Base-by-base conservation (phyloP, 1,284 basidiomycete genomes). In the Wallemia mellicola region DNA sequence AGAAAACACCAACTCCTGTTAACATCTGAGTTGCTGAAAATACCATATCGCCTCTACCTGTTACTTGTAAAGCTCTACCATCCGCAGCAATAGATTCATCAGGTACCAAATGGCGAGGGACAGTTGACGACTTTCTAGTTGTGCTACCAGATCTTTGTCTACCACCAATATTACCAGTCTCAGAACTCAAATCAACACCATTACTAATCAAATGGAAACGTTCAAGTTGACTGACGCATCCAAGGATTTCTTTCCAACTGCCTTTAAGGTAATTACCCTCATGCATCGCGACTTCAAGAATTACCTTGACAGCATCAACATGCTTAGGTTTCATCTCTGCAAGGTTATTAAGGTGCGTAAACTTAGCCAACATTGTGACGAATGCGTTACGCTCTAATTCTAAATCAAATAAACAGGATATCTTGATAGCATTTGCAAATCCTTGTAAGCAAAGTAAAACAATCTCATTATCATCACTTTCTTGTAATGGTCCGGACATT, bases 301-400 rank as follows among this genome's bases (percentile, higher is more conserved):
- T 73, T 1, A 86, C 74, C 71, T 94, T 95, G 72, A 96, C 94
- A 1, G 91, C 91, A 68, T 95, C 91, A 79, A 96, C 91, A 67
- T 95, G 95, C 74, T 95, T 95, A 33, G 86, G 77, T 72, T 88
- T 91, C 91, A 96, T 96, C 74, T 95, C 91, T 60, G 86, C 86
- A 7, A 95, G 72, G 67, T 96, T 95, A 70, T 86, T 94, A 62
- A 95, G 74, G 75, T 91, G 94, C 0, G 91, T 96, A 69, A 95
- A 94, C 69, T 95, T 96, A 57, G 77, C 81, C n/a, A 96, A 74
- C 0, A 91, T 96, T n/a, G 88, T 88, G 28, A 96, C 86, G 67
- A 95, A 96, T 0, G 89, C 91, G 66, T 95, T 94, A 24, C 91
- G 80, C 68, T 94, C 86, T 26, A 96, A 74, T 68, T 95, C 91